Conservation (phyloP, 768 basidiomycete species). For the Lentinula detonsa region DNA sequence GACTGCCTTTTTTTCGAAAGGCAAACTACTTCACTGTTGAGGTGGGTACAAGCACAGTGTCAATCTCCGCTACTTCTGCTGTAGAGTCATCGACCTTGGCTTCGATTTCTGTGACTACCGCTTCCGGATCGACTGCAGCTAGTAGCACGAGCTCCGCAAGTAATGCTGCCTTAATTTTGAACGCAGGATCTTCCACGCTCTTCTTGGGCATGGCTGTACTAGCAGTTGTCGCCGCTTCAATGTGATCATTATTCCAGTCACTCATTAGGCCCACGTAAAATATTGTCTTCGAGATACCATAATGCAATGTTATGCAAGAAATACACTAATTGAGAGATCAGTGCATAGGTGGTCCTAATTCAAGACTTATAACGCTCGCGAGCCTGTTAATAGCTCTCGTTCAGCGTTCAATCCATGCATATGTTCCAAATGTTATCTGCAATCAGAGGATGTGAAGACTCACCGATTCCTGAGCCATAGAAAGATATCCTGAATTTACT, state of each 20-base stretch:
- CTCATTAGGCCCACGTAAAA: background rate
- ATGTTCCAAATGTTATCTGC: background rate
- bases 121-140: background rate
- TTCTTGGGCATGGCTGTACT: background rate
- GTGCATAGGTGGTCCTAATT: background rate
- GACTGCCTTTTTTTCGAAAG: slow-evolving; percentile 23
- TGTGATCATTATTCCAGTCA: background rate
- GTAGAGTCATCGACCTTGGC: slow-evolving; percentile 58
- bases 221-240: background rate
- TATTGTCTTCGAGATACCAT: too few species aligned
- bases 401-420: background rate
- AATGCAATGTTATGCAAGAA: background rate
- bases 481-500: slow-evolving; percentile 63
- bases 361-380: slow-evolving; percentile 23
- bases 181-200: background rate
- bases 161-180: background rate
- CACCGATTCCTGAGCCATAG: slow-evolving; percentile 70
- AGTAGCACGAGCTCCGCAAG: background rate
- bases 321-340: background rate
- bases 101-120: background rate
- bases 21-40: slow-evolving; percentile 72
- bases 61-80: slow-evolving; percentile 53
- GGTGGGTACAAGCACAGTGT: slow-evolving; percentile 51
- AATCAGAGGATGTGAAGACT: slow-evolving; percentile 15
- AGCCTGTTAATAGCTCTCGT: slow-evolving; percentile 18